A percentile compares a stretch with the other conserved stretches of the same genome.
These are phyloP conservation scores for Teratosphaeria pseudoeucalypti DNA, from an alignment of 2,329 filamentous ascomycete genomes.

Conservation along the genomic window DNA sequence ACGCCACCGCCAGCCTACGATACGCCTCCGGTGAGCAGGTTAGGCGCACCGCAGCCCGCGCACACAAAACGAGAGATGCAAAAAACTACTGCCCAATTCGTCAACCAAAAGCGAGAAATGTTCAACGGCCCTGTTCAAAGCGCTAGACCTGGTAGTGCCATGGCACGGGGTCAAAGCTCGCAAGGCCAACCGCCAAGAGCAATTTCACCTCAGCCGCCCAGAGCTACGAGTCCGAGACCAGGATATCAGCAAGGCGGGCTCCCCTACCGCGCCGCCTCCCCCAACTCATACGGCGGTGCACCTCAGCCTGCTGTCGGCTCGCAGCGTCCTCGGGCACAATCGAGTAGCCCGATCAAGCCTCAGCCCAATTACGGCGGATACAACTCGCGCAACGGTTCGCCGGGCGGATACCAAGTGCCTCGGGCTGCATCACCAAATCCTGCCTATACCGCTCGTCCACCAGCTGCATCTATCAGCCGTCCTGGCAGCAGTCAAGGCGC, in stretches of 20 bases:
- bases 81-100: conserved; percentile 81
- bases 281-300: conserved; percentile 49
- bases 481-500: conserved; percentile 29
- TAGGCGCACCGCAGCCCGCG: conserved; percentile 83
- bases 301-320: conserved; percentile 14
- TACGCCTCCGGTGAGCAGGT: conserved; percentile 57
- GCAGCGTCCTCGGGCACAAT: conserved; percentile 27
- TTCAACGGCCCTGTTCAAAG: conserved; percentile 38
- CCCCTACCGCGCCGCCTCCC: conserved; percentile 41
- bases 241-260: conserved; percentile 24
- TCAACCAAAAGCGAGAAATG: conserved; percentile 70
- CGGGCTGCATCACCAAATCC: conserved; percentile 30
- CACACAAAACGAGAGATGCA: conserved; percentile 94
- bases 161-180: conserved; percentile 16
- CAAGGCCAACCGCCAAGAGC: conserved; percentile 27
- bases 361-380: conserved; percentile 26
- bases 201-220: conserved; percentile 58
- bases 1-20: conserved; percentile 86
- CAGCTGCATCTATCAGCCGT: conserved; percentile 20
- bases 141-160: conserved; percentile 20
- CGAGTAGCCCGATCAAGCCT: conserved; percentile 31
- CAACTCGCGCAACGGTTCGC: conserved; percentile 28
- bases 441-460: conserved; percentile 23
- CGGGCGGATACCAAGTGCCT: conserved; percentile 26
- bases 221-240: conserved; percentile 48